Conservation (phyloP, 208 protist species). For the Phytomonas sp. region DNA sequence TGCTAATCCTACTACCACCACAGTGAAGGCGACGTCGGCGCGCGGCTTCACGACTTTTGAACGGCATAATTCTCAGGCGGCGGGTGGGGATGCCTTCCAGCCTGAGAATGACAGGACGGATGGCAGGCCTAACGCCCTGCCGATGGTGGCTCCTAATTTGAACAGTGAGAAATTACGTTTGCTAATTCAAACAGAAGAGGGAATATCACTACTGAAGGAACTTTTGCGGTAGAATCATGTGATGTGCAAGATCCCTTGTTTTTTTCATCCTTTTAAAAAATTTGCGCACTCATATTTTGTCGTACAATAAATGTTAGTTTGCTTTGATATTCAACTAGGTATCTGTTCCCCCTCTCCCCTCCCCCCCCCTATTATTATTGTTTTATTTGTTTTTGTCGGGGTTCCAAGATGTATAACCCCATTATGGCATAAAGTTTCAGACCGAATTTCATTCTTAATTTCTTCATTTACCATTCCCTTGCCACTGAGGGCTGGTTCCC, state of each 20-base stretch:
- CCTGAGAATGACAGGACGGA: background rate
- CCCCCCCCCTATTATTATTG: background rate
- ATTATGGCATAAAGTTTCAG: background rate
- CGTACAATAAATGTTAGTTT: background rate
- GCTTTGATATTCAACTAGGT: background rate
- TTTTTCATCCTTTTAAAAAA: background rate
- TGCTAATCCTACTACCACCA: background rate
- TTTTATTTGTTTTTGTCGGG: background rate
- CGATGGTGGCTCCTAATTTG: background rate
- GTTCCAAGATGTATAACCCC: background rate
- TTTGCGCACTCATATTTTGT: background rate
- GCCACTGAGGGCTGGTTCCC: background rate
- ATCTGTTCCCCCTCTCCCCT: background rate
- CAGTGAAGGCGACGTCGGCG: background rate
- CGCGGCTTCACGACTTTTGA: background rate
- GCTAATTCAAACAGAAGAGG: background rate
- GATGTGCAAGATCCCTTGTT: background rate
- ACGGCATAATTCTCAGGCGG: background rate
- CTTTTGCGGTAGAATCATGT: background rate
- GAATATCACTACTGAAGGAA: background rate
- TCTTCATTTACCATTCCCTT: background rate
- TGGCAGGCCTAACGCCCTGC: background rate
- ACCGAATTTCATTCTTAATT: background rate
- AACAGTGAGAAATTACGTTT: background rate
- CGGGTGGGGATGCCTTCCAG: background rate